Conservation (phyloP, 2,329 filamentous ascomycete genomes). For the Fusarium sp. region DNA sequence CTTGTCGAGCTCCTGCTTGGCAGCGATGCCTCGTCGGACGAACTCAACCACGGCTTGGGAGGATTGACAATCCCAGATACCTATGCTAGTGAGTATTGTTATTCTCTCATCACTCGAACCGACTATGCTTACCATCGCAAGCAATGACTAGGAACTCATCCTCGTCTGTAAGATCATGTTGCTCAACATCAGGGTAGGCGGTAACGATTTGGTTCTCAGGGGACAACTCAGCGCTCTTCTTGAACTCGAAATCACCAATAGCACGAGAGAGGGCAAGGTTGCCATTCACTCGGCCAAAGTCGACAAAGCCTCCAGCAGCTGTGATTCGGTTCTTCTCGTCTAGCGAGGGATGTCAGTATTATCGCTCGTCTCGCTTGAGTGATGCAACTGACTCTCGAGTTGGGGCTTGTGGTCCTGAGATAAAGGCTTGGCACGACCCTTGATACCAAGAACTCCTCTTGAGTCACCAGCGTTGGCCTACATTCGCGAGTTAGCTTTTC, state of each 20-base stretch:
- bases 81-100: conserved; percentile 60
- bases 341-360: conserved; percentile 52
- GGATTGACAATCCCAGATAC: conserved; percentile 99
- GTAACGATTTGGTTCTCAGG: conserved; percentile 99
- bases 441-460: conserved; percentile 92
- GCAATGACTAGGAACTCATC: conserved; percentile 96
- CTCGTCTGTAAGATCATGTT: conserved; percentile 89
- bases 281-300: conserved; percentile 98
- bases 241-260: conserved; percentile 99
- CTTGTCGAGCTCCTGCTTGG: conserved; percentile 91
- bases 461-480: conserved; percentile 98
- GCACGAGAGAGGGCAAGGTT: conserved; percentile 96
- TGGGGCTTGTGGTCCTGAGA: conserved; percentile 99
- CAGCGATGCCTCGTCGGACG: conserved; percentile 93
- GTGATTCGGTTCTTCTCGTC: conserved; percentile 96
- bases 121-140: conserved; percentile 78
- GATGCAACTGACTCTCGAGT: conserved; percentile 81
- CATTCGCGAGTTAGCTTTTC: conserved; percentile 29
- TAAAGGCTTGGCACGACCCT: conserved; percentile 94
- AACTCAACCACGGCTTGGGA: conserved; percentile 98
- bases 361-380: conserved; percentile 9
- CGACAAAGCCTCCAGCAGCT: conserved; percentile 95
- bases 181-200: conserved; percentile 92
- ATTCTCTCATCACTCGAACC: conserved; percentile 4
- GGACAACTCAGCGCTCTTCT: conserved; percentile 96